Conservation (phyloP, 176 grass and related monocot species). For the Triticum dicoccoides region DNA sequence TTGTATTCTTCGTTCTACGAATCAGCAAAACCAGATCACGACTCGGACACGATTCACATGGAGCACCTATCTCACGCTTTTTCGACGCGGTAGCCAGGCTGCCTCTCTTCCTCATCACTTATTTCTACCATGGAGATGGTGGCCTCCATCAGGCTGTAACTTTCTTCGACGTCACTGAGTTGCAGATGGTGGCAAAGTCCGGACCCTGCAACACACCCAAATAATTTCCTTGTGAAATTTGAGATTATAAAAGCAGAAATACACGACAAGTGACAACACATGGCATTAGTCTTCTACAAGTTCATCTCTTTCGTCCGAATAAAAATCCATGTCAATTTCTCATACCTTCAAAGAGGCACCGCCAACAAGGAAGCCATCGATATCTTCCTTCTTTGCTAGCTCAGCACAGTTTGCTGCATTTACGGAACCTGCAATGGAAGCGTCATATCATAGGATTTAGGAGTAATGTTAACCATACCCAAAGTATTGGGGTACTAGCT, state of each 20-base stretch:
- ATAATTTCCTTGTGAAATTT: neutral
- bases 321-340: neutral
- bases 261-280: neutral
- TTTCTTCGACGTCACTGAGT: constrained; percentile 95
- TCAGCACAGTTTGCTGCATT: constrained; percentile 83
- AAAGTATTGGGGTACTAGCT: neutral
- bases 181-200: constrained; percentile 86
- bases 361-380: constrained; percentile 96
- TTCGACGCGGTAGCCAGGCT: neutral
- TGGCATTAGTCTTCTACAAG: neutral
- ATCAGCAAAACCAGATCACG: constrained; percentile 2
- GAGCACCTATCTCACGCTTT: neutral
- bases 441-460: neutral
- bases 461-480: too few relatives aligned
- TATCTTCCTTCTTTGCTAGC: constrained; percentile 95
- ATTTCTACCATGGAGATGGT: constrained; percentile 19
- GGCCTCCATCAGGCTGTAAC: constrained; percentile 56
- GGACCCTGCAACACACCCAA: constrained; percentile 39
- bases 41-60: neutral
- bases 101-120: neutral
- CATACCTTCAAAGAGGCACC: constrained; percentile 93
- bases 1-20: constrained; percentile 10
- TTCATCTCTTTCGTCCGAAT: neutral
- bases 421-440: constrained; percentile 70
- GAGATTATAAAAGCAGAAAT: neutral